These are phyloP conservation scores for Aureobasidium sp. DNA, from an alignment of 2,329 filamentous ascomycete genomes.

Conservation along the genomic window DNA sequence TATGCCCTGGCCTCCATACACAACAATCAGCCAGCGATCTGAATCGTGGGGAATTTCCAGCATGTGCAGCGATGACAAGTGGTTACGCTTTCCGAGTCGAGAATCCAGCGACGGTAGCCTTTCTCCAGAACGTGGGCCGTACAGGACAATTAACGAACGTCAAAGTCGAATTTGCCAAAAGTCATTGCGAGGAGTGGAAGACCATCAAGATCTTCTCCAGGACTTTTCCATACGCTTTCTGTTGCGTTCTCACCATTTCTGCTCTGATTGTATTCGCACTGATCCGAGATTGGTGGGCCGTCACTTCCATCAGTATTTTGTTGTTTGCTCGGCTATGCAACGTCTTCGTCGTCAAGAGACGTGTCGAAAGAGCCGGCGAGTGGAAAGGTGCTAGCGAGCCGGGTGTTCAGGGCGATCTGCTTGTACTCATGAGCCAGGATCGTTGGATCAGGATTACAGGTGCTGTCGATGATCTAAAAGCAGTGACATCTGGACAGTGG, in stretches of 20 bases:
- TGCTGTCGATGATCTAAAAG: conserved; percentile 47
- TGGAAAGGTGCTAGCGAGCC: conserved; percentile 32
- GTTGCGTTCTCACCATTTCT: conserved; percentile 12
- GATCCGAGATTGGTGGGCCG: conserved; percentile 33
- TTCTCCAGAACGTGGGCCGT: conserved; percentile 29
- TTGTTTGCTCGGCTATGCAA: conserved; percentile 49
- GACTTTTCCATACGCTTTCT: conserved; percentile 2
- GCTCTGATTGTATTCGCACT: conserved; percentile 8
- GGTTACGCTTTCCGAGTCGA: conserved; percentile 38
- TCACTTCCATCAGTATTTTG: conserved; percentile 40
- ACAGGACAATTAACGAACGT: conserved; percentile 23
- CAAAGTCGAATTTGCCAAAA: conserved; percentile 12
- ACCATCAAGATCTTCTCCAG: not conserved
- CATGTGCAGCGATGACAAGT: conserved; percentile 34
- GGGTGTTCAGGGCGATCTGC: conserved; percentile 36
- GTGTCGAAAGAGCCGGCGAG: conserved; percentile 23
- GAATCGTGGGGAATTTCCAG: conserved; percentile 33
- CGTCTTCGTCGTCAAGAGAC: conserved; percentile 47
- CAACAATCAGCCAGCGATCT: conserved; percentile 49
- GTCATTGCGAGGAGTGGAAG: not conserved
- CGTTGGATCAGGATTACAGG: conserved; percentile 47
- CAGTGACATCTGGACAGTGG: conserved; percentile 51
- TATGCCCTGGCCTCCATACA: conserved; percentile 53
- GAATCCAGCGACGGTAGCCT: conserved; percentile 48
- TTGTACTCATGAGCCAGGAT: conserved; percentile 45